Percentiles rank a stretch among this genome's conserved stretches.
Conservation (phyloP, 2,329 filamentous ascomycete species). For the Aaosphaeria arxii region DNA sequence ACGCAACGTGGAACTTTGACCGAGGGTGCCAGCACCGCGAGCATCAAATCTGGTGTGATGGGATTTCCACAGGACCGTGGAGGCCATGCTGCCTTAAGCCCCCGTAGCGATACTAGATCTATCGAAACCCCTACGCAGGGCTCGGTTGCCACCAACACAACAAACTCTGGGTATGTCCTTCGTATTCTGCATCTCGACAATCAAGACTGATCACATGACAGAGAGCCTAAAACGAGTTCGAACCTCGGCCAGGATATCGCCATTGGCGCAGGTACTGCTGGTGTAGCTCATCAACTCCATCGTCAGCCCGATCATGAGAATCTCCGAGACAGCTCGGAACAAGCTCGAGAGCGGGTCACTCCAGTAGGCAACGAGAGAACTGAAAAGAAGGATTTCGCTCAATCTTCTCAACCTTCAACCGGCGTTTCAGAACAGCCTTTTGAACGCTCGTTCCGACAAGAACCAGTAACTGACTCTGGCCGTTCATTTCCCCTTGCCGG, state of each 20-base stretch:
- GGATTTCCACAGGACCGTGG: constrained; percentile 23
- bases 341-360: neutral
- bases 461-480: constrained; percentile 18
- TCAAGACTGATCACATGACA: constrained; percentile 1
- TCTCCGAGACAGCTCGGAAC: neutral
- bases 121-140: neutral
- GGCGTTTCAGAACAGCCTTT: neutral
- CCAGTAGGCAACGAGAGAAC: neutral
- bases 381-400: neutral
- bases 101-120: constrained; percentile 1
- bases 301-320: constrained; percentile 5
- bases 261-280: constrained; percentile 2
- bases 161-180: too few species aligned
- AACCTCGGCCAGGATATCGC: constrained; percentile 4
- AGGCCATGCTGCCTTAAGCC: constrained; percentile 25
- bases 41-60: constrained; percentile 41
- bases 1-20: constrained; percentile 4
- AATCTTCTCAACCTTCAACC: neutral
- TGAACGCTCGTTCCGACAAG: constrained; percentile 5
- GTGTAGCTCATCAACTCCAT: constrained; percentile 5
- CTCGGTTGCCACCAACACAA: neutral
- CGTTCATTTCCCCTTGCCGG: constrained; percentile 37
- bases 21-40: constrained; percentile 28
- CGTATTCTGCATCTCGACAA: too few species aligned
- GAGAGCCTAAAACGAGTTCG: neutral